Conservation (phyloP, 805 yeast genomes). For the Suhomyces prunicola region DNA sequence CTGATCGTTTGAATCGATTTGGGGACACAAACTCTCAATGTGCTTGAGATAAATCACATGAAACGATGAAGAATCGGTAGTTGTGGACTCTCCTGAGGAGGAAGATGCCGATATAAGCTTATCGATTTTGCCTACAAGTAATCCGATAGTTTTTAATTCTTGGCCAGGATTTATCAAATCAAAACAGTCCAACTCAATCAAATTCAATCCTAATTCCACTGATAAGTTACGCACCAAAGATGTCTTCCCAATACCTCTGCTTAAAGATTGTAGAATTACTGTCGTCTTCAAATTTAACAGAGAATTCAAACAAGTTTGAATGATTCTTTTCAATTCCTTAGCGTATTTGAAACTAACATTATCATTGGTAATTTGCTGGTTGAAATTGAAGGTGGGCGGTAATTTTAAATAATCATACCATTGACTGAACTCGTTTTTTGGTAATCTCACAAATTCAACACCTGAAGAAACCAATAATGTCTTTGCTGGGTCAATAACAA, state of each 20-base stretch:
- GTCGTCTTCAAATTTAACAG: slow-evolving; percentile 52
- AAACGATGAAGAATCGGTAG: slow-evolving; percentile 15
- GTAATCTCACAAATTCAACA: slow-evolving; percentile 38
- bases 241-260: slow-evolving; percentile 77
- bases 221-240: slow-evolving; percentile 57
- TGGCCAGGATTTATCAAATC: slow-evolving; percentile 66
- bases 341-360: slow-evolving; percentile 45
- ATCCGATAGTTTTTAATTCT: slow-evolving; percentile 75
- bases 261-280: slow-evolving; percentile 62
- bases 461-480: slow-evolving; percentile 75
- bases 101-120: slow-evolving; percentile 44
- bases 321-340: slow-evolving; percentile 47
- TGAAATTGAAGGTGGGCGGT: slow-evolving; percentile 38
- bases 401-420: slow-evolving; percentile 51
- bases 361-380: slow-evolving; percentile 9
- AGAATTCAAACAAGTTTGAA: slow-evolving; percentile 49
- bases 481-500: slow-evolving; percentile 59
- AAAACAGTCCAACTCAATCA: slow-evolving; percentile 67
- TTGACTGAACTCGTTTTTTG: slow-evolving; percentile 31
- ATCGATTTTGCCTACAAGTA: slow-evolving; percentile 73
- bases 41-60: slow-evolving; percentile 63
- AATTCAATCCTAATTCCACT: slow-evolving; percentile 58
- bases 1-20: slow-evolving; percentile 57
- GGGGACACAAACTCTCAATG: slow-evolving; percentile 69
- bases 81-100: slow-evolving; percentile 6